Percentiles rank a stretch among this genome's conserved stretches.
These are phyloP conservation scores for Logfia minima DNA, from an alignment of 129 eudicot genomes.

Conservation along the genomic window DNA sequence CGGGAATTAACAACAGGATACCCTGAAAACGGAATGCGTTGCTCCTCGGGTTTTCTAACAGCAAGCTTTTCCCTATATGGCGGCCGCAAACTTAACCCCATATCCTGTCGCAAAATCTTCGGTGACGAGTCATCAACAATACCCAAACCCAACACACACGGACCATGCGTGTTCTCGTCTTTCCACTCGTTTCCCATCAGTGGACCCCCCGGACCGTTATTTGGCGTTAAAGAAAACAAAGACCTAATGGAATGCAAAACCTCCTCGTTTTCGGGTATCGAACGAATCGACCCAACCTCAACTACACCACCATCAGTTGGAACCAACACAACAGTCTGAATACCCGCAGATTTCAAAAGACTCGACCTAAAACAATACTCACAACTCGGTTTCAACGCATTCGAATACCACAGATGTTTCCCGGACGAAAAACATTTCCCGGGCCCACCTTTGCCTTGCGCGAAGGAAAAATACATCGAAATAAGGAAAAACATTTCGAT, in stretches of 20 bases:
- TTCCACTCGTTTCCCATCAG: too few relatives aligned
- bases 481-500: conserved; percentile 80
- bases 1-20: too few relatives aligned
- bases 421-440: conserved; percentile 67
- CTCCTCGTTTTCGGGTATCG: conserved; percentile 52
- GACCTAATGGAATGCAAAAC: conserved; percentile 47
- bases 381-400: conserved; percentile 40
- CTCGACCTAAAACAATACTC: conserved; percentile 76
- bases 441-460: conserved; percentile 75
- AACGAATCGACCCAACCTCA: conserved; percentile 75
- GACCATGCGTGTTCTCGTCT: too few relatives aligned
- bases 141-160: too few relatives aligned
- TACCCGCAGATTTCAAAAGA: conserved; percentile 78
- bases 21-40: conserved; percentile 37
- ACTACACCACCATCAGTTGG: conserved; percentile 80
- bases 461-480: conserved; percentile 85
- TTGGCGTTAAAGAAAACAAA: conserved; percentile 45
- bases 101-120: conserved; percentile 82
- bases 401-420: conserved; percentile 60
- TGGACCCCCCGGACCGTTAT: neutral
- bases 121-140: conserved; percentile 14
- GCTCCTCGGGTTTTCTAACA: conserved; percentile 48
- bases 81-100: conserved; percentile 35
- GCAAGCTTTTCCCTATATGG: conserved; percentile 63
- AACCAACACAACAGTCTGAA: conserved; percentile 79